Percentiles rank a stretch among this genome's conserved stretches.
phyloP scores from a whole-genome alignment of 2,329 filamentous ascomycete species.

The Penicillium sp. region DNA sequence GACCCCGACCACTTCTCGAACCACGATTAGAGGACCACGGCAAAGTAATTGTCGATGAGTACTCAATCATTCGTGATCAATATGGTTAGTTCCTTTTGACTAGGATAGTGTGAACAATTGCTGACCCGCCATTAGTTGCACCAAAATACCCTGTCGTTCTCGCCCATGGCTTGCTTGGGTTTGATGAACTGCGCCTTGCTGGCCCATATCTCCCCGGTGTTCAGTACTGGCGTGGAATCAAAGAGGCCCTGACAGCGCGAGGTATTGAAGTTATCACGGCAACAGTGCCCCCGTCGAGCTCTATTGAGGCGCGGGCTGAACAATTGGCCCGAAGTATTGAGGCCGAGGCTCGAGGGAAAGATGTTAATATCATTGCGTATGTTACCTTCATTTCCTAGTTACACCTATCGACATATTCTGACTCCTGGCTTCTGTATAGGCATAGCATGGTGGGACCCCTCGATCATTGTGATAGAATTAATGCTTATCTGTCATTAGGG shows the following conservation, averaged over 20 bases:
- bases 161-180: slow-evolving; percentile 64
- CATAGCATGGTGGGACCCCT: slow-evolving; percentile 48
- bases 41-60: slow-evolving; percentile 59
- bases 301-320: slow-evolving; percentile 57
- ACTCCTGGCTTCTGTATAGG: slow-evolving; percentile 23
- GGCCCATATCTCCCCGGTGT: slow-evolving; percentile 56
- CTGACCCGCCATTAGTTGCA: slow-evolving; percentile 25
- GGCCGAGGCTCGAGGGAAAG: slow-evolving; percentile 52
- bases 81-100: slow-evolving; percentile 47
- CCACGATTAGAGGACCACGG: slow-evolving; percentile 53
- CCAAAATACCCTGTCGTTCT: slow-evolving; percentile 60
- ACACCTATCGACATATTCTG: background rate
- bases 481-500: slow-evolving; percentile 26
- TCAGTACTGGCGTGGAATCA: slow-evolving; percentile 64
- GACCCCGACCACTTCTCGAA: slow-evolving; percentile 35
- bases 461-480: background rate
- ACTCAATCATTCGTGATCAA: slow-evolving; percentile 55
- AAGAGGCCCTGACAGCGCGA: slow-evolving; percentile 54
- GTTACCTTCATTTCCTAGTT: slow-evolving; percentile 23
- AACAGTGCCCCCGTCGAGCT: slow-evolving; percentile 57
- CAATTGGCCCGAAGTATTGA: slow-evolving; percentile 55
- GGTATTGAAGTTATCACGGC: slow-evolving; percentile 61
- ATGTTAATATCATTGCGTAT: slow-evolving; percentile 64
- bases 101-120: background rate
- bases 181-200: slow-evolving; percentile 58